These are phyloP conservation scores for Backusella luteola DNA, from an alignment of 192 early-diverging fungal genomes.

Conservation along the genomic window DNA sequence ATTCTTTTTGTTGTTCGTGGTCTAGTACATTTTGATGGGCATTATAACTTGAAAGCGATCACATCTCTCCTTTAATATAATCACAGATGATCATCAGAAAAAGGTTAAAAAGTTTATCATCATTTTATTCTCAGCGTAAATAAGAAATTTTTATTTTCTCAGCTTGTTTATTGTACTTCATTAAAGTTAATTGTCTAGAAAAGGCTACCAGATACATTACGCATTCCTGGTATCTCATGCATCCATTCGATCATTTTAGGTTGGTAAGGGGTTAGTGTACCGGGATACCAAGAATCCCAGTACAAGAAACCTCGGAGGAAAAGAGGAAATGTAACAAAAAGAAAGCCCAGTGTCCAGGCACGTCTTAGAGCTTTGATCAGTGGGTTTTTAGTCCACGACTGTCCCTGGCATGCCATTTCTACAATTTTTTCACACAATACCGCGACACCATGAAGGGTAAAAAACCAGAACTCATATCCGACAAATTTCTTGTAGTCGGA, in stretches of 20 bases:
- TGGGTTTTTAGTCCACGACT: slow-evolving; percentile 4
- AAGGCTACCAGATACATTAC: slow-evolving; percentile 2
- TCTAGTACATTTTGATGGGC: not conserved
- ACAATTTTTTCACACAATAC: not conserved
- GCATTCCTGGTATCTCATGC: slow-evolving; percentile 1
- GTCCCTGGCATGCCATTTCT: slow-evolving; percentile 1
- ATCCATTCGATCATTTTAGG: slow-evolving; percentile 5
- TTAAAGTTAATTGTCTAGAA: slow-evolving; percentile 7
- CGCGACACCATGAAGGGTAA: not conserved
- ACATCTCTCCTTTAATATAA: not conserved
- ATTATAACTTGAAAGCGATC: not conserved
- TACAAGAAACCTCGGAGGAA: slow-evolving; percentile 1
- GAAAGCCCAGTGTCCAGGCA: not conserved
- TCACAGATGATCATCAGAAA: not conserved
- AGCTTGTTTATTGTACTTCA: not conserved
- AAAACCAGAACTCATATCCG: slow-evolving; percentile 6
- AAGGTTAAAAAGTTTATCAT: not conserved
- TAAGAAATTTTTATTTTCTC: not conserved
- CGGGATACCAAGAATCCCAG: slow-evolving; percentile 1
- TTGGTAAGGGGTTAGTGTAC: not conserved
- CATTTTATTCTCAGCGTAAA: slow-evolving; percentile 7
- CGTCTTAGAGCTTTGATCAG: not conserved
- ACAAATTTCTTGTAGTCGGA: not conserved
- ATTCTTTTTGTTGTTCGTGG: not conserved
- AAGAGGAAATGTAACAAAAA: not conserved